Conservation (phyloP, 768 basidiomycete genomes). For the Tulasnella sp. region DNA sequence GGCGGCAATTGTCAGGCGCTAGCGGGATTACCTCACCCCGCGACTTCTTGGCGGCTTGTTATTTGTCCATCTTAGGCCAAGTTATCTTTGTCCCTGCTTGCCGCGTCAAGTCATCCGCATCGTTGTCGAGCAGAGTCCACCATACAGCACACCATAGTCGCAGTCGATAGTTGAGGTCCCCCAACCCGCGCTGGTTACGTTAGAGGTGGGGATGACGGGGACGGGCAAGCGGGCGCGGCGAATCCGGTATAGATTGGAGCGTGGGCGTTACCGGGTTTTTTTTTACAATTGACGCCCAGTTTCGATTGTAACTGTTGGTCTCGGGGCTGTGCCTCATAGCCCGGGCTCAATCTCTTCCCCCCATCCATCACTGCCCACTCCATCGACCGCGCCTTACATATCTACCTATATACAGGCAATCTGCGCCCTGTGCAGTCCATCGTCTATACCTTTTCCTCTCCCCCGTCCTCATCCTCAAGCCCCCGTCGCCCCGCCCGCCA, state of each 20-base stretch:
- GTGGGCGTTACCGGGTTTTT: background rate
- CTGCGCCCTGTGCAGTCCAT: background rate
- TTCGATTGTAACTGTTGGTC: constrained; percentile 7
- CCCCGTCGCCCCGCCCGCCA: background rate
- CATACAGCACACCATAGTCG: background rate
- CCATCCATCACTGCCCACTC: background rate
- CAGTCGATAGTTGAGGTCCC: background rate
- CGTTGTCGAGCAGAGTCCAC: background rate
- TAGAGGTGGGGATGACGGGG: background rate
- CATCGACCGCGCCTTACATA: background rate
- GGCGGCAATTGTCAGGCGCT: background rate
- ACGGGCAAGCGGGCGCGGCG: background rate
- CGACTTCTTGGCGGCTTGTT: background rate
- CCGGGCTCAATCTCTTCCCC: background rate
- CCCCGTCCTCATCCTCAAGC: background rate
- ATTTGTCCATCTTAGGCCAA: constrained; percentile 1
- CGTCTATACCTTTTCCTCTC: background rate
- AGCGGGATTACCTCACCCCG: background rate
- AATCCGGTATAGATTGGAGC: background rate
- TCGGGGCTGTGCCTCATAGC: constrained; percentile 2
- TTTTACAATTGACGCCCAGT: background rate
- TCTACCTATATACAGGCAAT: background rate
- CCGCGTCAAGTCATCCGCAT: background rate
- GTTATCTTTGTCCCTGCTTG: background rate
- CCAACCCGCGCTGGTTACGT: background rate